Evolutionary conservation across 306 rosid genomes (phyloP).

Genomic region (Inga leiocalycina): DNA sequence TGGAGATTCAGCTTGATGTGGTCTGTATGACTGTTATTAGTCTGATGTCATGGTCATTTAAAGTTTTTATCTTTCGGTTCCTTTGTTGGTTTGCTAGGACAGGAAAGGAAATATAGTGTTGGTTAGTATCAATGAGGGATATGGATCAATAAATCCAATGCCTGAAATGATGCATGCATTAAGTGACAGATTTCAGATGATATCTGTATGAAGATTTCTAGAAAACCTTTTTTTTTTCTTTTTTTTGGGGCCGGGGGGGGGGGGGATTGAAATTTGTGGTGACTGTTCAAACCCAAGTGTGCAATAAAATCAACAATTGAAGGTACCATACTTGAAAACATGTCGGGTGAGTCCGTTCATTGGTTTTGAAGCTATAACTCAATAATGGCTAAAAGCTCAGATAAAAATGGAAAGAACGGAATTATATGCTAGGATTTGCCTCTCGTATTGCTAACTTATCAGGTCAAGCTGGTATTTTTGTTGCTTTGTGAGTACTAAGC

Average conservation of each 20-base stretch:
- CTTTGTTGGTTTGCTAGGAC: background rate
- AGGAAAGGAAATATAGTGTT: background rate
- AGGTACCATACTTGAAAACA: background rate
- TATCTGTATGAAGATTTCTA: background rate
- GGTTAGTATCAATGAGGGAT: background rate
- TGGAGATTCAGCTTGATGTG: background rate
- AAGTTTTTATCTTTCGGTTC: background rate
- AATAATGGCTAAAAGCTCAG: constrained; percentile 6
- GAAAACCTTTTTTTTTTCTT: background rate
- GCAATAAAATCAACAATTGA: background rate
- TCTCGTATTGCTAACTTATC: background rate
- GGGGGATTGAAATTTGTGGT: background rate
- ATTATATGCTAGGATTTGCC: background rate
- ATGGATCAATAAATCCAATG: background rate
- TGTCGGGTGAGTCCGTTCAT: background rate
- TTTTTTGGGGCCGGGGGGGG: too few species aligned
- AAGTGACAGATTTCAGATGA: background rate
- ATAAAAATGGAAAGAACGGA: background rate
- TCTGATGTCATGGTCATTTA: background rate
- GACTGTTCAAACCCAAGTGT: background rate
- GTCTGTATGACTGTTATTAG: background rate
- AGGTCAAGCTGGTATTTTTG: background rate
- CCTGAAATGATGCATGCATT: background rate
- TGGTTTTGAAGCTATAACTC: background rate
- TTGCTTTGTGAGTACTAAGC: background rate